Base-by-base conservation (phyloP, 768 basidiomycete species). In the Trametes maxima region DNA sequence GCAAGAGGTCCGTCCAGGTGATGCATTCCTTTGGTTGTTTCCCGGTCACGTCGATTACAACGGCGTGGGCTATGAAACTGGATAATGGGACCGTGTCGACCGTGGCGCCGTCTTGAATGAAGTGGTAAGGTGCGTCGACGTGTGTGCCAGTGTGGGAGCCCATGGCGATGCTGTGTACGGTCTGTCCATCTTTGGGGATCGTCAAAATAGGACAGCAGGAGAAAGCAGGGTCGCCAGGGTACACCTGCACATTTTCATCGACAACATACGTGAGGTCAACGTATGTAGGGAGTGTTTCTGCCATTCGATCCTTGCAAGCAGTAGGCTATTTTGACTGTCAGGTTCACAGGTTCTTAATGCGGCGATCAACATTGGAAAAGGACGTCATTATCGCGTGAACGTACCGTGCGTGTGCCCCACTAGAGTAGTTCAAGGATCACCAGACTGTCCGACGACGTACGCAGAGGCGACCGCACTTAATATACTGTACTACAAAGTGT, bases 81-180 rank as follows among this genome's bases (percentile, higher is more conserved):
- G 74, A 69, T 5, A 89, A 75, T 1, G 82, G 78, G 25, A 91
- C 74, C 50, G 87, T 77, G 62, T 86, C 82, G 37, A 90, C 75
- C 5, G 82, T 82, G 49, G 74, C 73, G 1, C 86, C 88, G 21
- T 78, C 73, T 1, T 76, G 74, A 69, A 87, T 67, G 74, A 90
- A 90, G 66, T 92, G 90, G 46, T 80, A 83, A 0, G 90, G 90
- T 1, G 89, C 88, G 65, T 92, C 90, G 71, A 92, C 78, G 73
- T 92, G 90, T 0, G 90, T 92, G 45, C 90, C 90, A 0, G 85
- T 84, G 66, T 92, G 90, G 0, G 89, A 84, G 8, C 86, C 81
- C 35, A 90, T 67, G 25, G 79, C 75, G 47, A 92, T 70, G 0
- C 73, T 65, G 57, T 79, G 79, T 7, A 87, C 79, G 47, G 75